These are phyloP conservation scores for Protea cynaroides DNA, from an alignment of 164 flowering plant species.

Conservation along the genomic window DNA sequence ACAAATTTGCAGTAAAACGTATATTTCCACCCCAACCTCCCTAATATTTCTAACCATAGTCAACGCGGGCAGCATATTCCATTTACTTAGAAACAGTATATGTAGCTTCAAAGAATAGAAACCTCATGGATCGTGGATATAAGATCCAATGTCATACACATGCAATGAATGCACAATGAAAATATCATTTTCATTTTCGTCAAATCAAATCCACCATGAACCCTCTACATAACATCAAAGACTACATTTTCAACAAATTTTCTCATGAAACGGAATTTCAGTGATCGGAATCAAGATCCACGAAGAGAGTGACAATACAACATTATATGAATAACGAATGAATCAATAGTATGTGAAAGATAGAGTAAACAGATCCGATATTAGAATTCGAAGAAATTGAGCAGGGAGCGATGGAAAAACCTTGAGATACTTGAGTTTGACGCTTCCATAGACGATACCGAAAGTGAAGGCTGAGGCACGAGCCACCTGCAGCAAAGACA, in stretches of 20 bases:
- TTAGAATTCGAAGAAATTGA: background rate
- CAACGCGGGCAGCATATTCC: no score
- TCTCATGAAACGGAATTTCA: background rate
- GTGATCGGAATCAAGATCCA: background rate
- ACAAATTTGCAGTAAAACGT: no score
- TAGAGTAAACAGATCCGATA: background rate
- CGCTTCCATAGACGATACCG: constrained; percentile 63
- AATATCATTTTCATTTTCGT: no score
- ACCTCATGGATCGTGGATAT: no score
- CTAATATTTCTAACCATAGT: no score
- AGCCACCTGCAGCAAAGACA: constrained; percentile 40
- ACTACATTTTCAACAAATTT: background rate
- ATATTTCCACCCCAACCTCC: no score
- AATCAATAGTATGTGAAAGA: background rate
- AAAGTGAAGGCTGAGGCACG: constrained; percentile 61
- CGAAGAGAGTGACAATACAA: background rate
- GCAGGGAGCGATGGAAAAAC: constrained; percentile 17
- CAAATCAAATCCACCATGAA: background rate
- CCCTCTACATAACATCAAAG: background rate
- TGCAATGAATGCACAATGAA: no score
- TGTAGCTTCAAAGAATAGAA: no score
- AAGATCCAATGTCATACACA: no score
- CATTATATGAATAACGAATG: background rate
- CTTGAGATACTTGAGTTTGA: constrained; percentile 67
- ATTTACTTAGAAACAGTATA: no score